These are phyloP conservation scores for Jatropha multifida DNA, from an alignment of 441 rosid species.

Conservation along the genomic window DNA sequence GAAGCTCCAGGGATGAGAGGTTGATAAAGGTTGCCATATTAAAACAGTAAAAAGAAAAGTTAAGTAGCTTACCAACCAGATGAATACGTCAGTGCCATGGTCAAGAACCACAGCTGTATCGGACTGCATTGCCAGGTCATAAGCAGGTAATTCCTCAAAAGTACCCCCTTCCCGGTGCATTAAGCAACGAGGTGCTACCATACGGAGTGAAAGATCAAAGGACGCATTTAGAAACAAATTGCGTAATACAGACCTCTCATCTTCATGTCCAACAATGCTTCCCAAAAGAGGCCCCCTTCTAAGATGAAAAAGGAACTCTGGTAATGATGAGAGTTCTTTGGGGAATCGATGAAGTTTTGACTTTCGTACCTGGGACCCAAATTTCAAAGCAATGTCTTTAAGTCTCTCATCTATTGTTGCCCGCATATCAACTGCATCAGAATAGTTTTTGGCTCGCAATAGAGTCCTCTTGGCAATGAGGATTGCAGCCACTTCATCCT, in stretches of 20 bases:
- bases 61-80: conserved; percentile 80
- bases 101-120: conserved; percentile 95
- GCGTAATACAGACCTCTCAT: conserved; percentile 83
- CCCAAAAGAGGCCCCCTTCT: conserved; percentile 89
- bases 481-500: conserved; percentile 78
- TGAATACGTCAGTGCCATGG: conserved; percentile 95
- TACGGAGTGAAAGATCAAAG: conserved; percentile 85
- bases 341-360: conserved; percentile 84
- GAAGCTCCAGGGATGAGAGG: not conserved
- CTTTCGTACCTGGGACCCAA: conserved; percentile 79
- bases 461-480: conserved; percentile 91
- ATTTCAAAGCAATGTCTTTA: conserved; percentile 76
- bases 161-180: conserved; percentile 97
- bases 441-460: conserved; percentile 59
- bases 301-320: conserved; percentile 89
- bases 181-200: conserved; percentile 92
- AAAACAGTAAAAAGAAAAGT: conserved; percentile 23
- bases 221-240: conserved; percentile 87
- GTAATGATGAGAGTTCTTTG: conserved; percentile 70
- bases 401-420: conserved; percentile 83
- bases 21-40: not conserved
- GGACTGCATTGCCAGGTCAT: conserved; percentile 95
- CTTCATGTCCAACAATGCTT: conserved; percentile 95
- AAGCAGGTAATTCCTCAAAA: conserved; percentile 88
- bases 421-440: conserved; percentile 71